Percentiles rank a stretch among this genome's conserved stretches.
These are phyloP conservation scores for Sporothrix sp. DNA, from an alignment of 2,329 filamentous ascomycete species.

Conservation along the genomic window DNA sequence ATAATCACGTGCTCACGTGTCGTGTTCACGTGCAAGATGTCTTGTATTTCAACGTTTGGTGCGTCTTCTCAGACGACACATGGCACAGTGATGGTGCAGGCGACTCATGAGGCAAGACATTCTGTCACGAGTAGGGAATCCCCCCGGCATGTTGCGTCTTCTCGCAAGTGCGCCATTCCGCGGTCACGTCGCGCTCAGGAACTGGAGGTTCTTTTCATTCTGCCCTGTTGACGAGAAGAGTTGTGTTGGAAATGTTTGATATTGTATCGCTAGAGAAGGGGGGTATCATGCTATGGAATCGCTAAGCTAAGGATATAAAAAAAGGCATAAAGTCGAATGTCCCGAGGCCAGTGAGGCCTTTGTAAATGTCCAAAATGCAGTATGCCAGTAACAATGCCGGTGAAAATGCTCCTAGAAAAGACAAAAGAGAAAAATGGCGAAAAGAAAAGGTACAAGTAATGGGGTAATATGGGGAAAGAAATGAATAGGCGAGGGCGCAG, in stretches of 20 bases:
- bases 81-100: no score
- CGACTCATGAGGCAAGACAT: no score
- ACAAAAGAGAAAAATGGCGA: not conserved
- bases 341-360: not conserved
- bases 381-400: not conserved
- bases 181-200: no score
- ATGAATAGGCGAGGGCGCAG: not conserved
- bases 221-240: no score
- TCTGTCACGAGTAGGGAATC: no score
- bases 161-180: no score
- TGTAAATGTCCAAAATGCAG: not conserved
- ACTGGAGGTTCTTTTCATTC: no score
- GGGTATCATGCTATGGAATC: conserved; percentile 10
- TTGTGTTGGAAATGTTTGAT: not conserved
- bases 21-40: not conserved
- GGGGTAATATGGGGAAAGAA: not conserved
- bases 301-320: not conserved
- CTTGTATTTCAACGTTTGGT: not conserved
- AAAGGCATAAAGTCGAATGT: not conserved
- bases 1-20: not conserved
- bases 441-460: not conserved
- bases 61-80: not conserved
- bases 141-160: not conserved
- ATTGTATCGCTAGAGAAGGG: not conserved
- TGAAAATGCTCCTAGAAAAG: conserved; percentile 1